phyloP scores from a whole-genome alignment of 1,139 yeast species.

The Yamadazyma triangularis region DNA sequence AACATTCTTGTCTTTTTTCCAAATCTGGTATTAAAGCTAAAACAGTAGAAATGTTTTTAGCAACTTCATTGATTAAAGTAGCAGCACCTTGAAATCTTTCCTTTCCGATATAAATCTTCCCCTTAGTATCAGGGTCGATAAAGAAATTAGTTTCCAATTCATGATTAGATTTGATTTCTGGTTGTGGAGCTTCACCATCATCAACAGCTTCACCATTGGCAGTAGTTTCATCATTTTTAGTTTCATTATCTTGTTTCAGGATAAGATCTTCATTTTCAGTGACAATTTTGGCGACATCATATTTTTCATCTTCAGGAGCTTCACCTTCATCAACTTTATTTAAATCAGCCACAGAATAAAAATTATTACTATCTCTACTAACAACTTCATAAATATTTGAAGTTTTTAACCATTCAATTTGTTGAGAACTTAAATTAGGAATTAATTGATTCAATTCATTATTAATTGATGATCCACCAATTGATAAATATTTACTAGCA shows the following conservation, averaged over 20 bases:
- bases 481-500: constrained; percentile 44
- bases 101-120: constrained; percentile 63
- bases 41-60: constrained; percentile 50
- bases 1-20: constrained; percentile 74
- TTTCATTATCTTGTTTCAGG: constrained; percentile 13
- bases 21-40: constrained; percentile 59
- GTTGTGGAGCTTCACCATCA: constrained; percentile 22
- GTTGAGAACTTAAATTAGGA: constrained; percentile 54
- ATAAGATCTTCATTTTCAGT: constrained; percentile 42
- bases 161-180: constrained; percentile 44
- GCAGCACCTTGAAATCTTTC: constrained; percentile 83
- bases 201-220: constrained; percentile 20
- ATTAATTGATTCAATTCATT: constrained; percentile 44
- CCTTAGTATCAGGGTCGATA: constrained; percentile 50
- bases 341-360: constrained; percentile 52
- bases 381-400: constrained; percentile 78
- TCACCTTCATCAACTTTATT: constrained; percentile 27
- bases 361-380: constrained; percentile 47
- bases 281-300: constrained; percentile 89
- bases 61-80: constrained; percentile 50
- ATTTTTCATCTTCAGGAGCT: constrained; percentile 59
- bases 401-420: constrained; percentile 70
- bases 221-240: constrained; percentile 5
- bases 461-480: constrained; percentile 68
- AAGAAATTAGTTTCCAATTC: constrained; percentile 67